Base-by-base conservation (phyloP, 805 yeast genomes). In the Clavispora asparagi region DNA sequence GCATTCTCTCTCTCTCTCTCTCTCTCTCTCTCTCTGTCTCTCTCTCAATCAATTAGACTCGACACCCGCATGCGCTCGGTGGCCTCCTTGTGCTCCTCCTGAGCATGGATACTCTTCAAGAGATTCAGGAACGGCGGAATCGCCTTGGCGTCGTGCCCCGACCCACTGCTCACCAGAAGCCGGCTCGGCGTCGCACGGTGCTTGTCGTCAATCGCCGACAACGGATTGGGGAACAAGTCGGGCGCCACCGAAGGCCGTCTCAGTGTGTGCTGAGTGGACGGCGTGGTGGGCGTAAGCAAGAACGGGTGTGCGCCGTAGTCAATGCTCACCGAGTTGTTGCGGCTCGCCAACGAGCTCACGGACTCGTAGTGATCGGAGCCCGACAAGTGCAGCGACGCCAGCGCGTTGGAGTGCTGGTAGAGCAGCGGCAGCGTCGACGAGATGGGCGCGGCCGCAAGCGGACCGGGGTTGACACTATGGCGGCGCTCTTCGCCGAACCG, bases 241-340 rank as follows among this genome's bases (percentile, higher is more conserved):
- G 70, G 75, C 4, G 73, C 75, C 40, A 70, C 53, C 3, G 74
- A 68, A 7, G 76, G 68, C 44, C 76, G 64, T 53, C 78, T 61
- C 44, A 42, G 51, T 6, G 42, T 31, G 16, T 25, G 37, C 37
- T 38, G 27, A 2, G 37, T 17, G 23, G 51, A 45, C 30, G 40
- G 30, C 6, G 45, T 42, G 33, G 43, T 40, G 45, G 45, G 50
- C 33, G 40, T 32, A 4, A 31, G 31, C 26, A 31, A n/a, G 12
- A 25, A 25, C 30, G 32, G 44, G 11, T 30, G 38, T n/a, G 14
- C 19, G 13, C 25, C 40, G 40, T 35, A 35, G 26, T 25, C 29
- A 10, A 29, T 3, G 41, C 43, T 32, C 23, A 36, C 36, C 26
- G 41, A 38, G 41, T 30, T 30, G 36, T 42, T 36, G 36, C 45